Conservation (phyloP, 208 protist species). For the Hexamita inflata region DNA sequence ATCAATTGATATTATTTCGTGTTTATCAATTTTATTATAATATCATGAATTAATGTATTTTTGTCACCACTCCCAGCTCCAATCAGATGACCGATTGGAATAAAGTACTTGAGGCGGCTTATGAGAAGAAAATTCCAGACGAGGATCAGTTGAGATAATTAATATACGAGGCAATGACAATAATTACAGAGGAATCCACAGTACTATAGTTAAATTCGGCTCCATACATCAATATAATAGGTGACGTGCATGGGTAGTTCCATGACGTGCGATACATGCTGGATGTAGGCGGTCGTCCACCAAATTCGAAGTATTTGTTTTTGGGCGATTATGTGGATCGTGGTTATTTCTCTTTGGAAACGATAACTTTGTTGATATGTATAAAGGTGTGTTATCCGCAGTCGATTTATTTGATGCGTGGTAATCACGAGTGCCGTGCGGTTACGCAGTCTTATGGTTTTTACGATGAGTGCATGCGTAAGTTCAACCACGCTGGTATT, state of each 20-base stretch:
- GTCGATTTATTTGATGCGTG: slow-evolving; percentile 34
- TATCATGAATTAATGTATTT: too few relatives aligned
- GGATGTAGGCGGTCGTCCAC: slow-evolving; percentile 54
- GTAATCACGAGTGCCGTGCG: slow-evolving; percentile 39
- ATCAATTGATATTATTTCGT: too few relatives aligned
- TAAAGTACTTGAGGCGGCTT: background rate
- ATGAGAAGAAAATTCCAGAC: background rate
- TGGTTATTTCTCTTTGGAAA: slow-evolving; percentile 29
- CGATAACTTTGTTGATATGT: slow-evolving; percentile 22
- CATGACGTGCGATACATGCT: slow-evolving; percentile 43
- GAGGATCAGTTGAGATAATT: background rate
- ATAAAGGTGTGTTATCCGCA: slow-evolving; percentile 34
- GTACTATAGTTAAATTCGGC: background rate
- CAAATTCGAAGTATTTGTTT: slow-evolving; percentile 66
- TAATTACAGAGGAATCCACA: slow-evolving; percentile 21
- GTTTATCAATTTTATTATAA: too few relatives aligned
- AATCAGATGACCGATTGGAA: background rate
- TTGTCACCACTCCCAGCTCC: too few relatives aligned
- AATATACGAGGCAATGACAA: background rate
- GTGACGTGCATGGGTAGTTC: slow-evolving; percentile 44
- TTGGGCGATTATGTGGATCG: slow-evolving; percentile 42
- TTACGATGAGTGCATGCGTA: slow-evolving; percentile 69
- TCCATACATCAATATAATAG: slow-evolving; percentile 26
- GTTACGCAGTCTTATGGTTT: slow-evolving; percentile 58
- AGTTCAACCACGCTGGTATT: slow-evolving; percentile 62